These are phyloP conservation scores for Colletotrichum phormii DNA, from an alignment of 2,329 filamentous ascomycete species.

Conservation along the genomic window DNA sequence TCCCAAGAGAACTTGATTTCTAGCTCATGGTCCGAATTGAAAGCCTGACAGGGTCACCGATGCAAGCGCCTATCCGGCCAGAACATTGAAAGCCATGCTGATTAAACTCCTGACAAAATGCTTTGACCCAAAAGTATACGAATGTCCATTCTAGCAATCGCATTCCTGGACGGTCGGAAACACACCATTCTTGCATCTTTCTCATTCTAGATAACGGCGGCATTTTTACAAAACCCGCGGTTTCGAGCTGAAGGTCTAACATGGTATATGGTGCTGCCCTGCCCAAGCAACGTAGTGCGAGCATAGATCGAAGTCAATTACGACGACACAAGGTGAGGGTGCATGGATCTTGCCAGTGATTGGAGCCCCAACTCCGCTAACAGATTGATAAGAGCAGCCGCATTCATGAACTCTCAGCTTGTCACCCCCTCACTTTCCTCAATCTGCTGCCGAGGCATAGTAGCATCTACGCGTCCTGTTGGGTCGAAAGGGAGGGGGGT, in stretches of 20 bases:
- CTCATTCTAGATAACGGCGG: not conserved
- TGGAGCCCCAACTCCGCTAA: conserved; percentile 4
- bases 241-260: not conserved
- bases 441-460: conserved; percentile 6
- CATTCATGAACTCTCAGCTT: conserved; percentile 5
- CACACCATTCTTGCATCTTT: not conserved
- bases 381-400: not conserved
- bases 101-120: not conserved
- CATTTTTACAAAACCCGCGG: not conserved
- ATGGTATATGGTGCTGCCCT: not conserved
- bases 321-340: conserved; percentile 11
- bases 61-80: not conserved
- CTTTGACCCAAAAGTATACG: not conserved
- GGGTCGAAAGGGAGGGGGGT: not conserved
- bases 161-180: not conserved
- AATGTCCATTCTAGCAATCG: not conserved
- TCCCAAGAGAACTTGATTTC: not conserved
- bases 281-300: not conserved
- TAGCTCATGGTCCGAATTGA: not conserved
- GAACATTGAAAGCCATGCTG: not conserved
- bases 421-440: conserved; percentile 8
- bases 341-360: conserved; percentile 8
- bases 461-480: conserved; percentile 5
- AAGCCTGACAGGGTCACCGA: not conserved
- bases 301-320: conserved; percentile 9